A percentile compares a stretch with the other conserved stretches of the same genome.
These are phyloP conservation scores for Diaporthe destruens DNA, from an alignment of 2,329 filamentous ascomycete species.

Conservation along the genomic window DNA sequence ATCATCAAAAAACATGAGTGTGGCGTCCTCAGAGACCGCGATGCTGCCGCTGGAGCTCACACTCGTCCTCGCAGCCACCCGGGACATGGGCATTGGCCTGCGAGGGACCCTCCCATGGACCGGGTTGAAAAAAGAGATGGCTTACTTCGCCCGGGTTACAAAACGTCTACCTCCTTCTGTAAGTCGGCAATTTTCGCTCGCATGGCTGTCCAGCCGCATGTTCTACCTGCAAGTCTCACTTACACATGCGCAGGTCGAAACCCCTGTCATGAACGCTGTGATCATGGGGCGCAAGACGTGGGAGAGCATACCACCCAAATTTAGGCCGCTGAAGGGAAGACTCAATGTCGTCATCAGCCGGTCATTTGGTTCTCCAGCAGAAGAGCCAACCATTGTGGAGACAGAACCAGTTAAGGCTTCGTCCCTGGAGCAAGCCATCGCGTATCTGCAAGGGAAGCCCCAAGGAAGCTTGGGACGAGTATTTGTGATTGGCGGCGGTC, in stretches of 20 bases:
- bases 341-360: constrained; percentile 86
- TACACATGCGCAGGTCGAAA: constrained; percentile 46
- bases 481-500: constrained; percentile 91
- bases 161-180: constrained; percentile 69
- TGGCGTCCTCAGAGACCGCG: background rate
- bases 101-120: constrained; percentile 88
- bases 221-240: background rate
- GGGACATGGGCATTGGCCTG: constrained; percentile 87
- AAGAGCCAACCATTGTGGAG: constrained; percentile 42
- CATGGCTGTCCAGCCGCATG: background rate
- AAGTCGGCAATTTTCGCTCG: constrained; percentile 4
- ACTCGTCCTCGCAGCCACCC: constrained; percentile 95
- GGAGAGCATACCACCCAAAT: constrained; percentile 84
- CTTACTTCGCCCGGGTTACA: constrained; percentile 92
- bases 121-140: constrained; percentile 90
- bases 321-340: constrained; percentile 83
- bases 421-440: constrained; percentile 71
- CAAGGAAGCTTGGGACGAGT: constrained; percentile 64
- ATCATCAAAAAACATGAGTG: background rate
- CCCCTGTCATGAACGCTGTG: constrained; percentile 74
- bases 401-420: constrained; percentile 68
- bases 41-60: constrained; percentile 72
- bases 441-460: constrained; percentile 56
- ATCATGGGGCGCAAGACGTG: constrained; percentile 99
- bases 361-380: constrained; percentile 50